These are phyloP conservation scores for Monilinia aucupariae DNA, from an alignment of 2,329 filamentous ascomycete species.

Conservation along the genomic window DNA sequence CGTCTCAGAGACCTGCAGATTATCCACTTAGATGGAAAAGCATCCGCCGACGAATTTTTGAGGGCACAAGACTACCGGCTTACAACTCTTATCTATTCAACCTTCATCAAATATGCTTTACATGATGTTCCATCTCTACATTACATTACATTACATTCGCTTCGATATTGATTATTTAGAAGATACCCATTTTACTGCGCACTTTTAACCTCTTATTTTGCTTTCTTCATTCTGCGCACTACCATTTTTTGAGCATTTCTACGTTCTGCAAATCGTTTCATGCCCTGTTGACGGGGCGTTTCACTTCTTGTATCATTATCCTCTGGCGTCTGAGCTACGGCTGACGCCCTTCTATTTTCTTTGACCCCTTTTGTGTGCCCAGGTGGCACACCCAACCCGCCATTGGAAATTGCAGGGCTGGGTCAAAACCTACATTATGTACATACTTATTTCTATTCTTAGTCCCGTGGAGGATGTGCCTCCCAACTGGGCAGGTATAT, in stretches of 20 bases:
- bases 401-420: slow-evolving; percentile 2
- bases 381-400: background rate
- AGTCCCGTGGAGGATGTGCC: slow-evolving; percentile 7
- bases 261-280: slow-evolving; percentile 14
- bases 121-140: background rate
- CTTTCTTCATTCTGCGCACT: slow-evolving; percentile 3
- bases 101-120: slow-evolving; percentile 1
- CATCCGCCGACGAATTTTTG: background rate
- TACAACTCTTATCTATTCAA: slow-evolving; percentile 8
- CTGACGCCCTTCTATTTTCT: background rate
- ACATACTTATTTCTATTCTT: slow-evolving; percentile 12
- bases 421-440: background rate
- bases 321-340: background rate
- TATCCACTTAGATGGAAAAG: background rate
- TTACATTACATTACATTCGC: slow-evolving; percentile 9
- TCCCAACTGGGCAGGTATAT: slow-evolving; percentile 12
- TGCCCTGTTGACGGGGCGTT: slow-evolving; percentile 6
- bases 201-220: background rate
- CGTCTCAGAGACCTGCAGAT: slow-evolving; percentile 29
- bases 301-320: slow-evolving; percentile 15
- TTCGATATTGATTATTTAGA: slow-evolving; percentile 16
- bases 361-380: background rate
- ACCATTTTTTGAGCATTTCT: background rate
- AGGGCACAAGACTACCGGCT: background rate
- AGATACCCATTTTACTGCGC: slow-evolving; percentile 17